A percentile compares a stretch with the other conserved stretches of the same genome.
These are phyloP conservation scores for Chlamydomonas sp. DNA, from an alignment of 139 green algal genomes.

Conservation along the genomic window DNA sequence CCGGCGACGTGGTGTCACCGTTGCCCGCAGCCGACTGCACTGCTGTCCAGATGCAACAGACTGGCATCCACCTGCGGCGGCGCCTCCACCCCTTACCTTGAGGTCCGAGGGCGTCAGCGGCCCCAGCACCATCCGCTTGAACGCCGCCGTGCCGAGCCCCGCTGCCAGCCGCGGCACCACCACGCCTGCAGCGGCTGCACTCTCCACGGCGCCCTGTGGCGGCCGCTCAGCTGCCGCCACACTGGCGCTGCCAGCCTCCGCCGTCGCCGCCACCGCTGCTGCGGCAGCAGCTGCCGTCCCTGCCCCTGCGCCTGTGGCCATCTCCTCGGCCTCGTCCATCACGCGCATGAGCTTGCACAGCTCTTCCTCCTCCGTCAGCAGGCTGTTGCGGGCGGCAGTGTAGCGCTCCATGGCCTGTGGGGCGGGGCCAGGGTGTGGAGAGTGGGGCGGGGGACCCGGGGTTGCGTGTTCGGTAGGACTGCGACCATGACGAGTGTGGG, in stretches of 20 bases:
- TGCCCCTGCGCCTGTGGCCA: neutral
- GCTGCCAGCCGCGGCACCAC: constrained; percentile 23
- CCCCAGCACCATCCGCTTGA: constrained; percentile 17
- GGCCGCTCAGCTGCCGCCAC: neutral
- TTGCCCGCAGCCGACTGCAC: no score
- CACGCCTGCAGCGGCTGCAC: neutral
- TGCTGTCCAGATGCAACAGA: no score
- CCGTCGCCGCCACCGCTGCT: neutral
- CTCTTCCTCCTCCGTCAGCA: constrained; percentile 26
- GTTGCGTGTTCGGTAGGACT: neutral
- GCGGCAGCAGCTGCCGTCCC: neutral
- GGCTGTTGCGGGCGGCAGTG: constrained; percentile 8
- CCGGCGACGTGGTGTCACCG: no score
- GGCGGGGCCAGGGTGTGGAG: neutral
- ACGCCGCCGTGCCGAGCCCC: constrained; percentile 9
- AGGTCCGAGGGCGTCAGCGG: constrained; percentile 13
- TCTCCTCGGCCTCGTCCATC: constrained; percentile 11
- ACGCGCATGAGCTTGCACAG: constrained; percentile 15
- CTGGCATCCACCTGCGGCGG: no score
- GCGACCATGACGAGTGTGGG: neutral
- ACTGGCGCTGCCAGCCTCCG: neutral
- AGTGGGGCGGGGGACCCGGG: no score
- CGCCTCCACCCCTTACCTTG: neutral
- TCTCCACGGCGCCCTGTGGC: neutral
- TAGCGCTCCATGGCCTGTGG: constrained; percentile 38